phyloP scores from a whole-genome alignment of 169 alveolate species.

The Cryptosporidium meleagridis region DNA sequence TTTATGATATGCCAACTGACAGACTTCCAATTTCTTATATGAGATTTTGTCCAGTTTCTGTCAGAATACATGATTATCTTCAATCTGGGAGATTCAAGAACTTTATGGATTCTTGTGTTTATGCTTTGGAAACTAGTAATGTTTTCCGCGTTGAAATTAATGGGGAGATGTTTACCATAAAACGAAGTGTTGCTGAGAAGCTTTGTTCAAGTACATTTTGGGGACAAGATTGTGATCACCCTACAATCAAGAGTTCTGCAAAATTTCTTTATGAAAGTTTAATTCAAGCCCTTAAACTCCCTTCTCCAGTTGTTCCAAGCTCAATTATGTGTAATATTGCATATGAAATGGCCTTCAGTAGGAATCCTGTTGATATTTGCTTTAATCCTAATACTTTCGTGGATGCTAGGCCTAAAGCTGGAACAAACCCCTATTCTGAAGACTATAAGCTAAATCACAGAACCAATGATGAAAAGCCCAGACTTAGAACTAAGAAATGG shows the following conservation, averaged over 20 bases:
- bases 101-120: constrained; percentile 30
- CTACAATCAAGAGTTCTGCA: constrained; percentile 21
- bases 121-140: constrained; percentile 17
- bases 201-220: constrained; percentile 55
- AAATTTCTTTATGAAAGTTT: neutral
- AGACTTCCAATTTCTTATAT: constrained; percentile 27
- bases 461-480: neutral
- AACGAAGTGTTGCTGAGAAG: constrained; percentile 11
- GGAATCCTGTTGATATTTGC: constrained; percentile 34
- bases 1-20: neutral
- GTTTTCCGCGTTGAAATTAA: constrained; percentile 29
- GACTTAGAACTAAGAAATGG: constrained; percentile 6
- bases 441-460: neutral
- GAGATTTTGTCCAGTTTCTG: constrained; percentile 29
- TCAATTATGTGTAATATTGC: constrained; percentile 28
- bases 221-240: constrained; percentile 44
- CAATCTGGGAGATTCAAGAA: constrained; percentile 20
- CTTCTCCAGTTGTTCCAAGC: constrained; percentile 19
- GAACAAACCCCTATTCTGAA: constrained; percentile 16
- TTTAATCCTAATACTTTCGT: constrained; percentile 2
- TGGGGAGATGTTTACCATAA: constrained; percentile 51
- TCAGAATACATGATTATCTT: constrained; percentile 33
- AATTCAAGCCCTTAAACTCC: neutral
- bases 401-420: constrained; percentile 13
- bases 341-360: constrained; percentile 65